Percentiles rank a stretch among this genome's conserved stretches.
These are phyloP conservation scores for Hypoxylon lenormandii DNA, from an alignment of 495 filamentous ascomycete genomes.

Conservation along the genomic window DNA sequence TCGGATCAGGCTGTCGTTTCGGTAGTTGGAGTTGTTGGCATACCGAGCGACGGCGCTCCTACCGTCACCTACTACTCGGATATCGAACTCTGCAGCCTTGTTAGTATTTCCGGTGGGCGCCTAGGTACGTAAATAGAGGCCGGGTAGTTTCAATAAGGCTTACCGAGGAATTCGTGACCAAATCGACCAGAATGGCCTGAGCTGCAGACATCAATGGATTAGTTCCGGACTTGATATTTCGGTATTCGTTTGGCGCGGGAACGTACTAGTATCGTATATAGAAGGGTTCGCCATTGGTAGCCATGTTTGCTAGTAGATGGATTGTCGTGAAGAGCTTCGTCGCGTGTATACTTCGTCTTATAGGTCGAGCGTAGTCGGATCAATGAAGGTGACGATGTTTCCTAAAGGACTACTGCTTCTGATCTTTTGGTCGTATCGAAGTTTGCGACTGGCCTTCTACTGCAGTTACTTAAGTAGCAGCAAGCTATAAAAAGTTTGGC, in stretches of 20 bases:
- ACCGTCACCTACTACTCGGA: conserved; percentile 92
- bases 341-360: conserved; percentile 10
- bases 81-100: conserved; percentile 83
- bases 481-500: conserved; percentile 51
- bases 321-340: background rate
- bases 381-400: conserved; percentile 1
- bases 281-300: conserved; percentile 75
- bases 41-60: conserved; percentile 94
- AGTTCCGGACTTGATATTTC: conserved; percentile 36
- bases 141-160: conserved; percentile 29
- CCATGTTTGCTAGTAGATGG: conserved; percentile 33
- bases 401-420: background rate
- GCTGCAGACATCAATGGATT: conserved; percentile 62
- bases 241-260: background rate
- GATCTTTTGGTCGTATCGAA: no score
- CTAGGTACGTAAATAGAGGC: background rate
- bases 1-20: conserved; percentile 97
- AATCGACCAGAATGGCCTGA: conserved; percentile 98
- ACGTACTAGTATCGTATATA: conserved; percentile 97
- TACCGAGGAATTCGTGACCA: conserved; percentile 98
- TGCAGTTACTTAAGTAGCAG: background rate
- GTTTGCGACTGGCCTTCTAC: conserved; percentile 35
- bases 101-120: conserved; percentile 50
- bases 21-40: conserved; percentile 99
- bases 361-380: background rate